Percentiles rank a stretch among this genome's conserved stretches.
Evolutionary conservation across 73 alveolate species (phyloP).

Genomic region (Paramecium sonneborni): DNA sequence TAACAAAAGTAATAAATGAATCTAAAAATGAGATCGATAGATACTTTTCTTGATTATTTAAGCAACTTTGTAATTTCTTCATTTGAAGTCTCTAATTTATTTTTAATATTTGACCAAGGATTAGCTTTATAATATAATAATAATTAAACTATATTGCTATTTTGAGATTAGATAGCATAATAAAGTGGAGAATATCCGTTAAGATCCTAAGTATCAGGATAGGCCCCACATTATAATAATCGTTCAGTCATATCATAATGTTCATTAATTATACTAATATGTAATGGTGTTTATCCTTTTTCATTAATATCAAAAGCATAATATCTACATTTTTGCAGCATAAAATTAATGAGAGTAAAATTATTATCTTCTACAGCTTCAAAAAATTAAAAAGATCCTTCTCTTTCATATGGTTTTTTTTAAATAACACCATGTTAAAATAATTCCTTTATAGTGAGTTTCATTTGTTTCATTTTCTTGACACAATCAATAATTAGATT

Average conservation of each 20-base stretch:
- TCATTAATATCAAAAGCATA: slow-evolving; percentile 50
- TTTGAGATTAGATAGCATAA: slow-evolving; percentile 9
- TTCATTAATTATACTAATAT: not conserved
- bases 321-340: slow-evolving; percentile 19
- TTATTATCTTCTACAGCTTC: slow-evolving; percentile 2
- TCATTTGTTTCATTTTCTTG: slow-evolving; percentile 31
- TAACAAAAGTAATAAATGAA: not conserved
- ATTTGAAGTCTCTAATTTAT: not conserved
- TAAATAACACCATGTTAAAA: not conserved
- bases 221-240: not conserved
- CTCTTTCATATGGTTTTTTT: slow-evolving; percentile 27
- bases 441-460: not conserved
- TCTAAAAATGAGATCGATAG: not conserved
- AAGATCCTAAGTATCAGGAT: not conserved
- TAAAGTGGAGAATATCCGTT: not conserved
- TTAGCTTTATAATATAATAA: slow-evolving; percentile 10
- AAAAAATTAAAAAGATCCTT: slow-evolving; percentile 33
- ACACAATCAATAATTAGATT: not conserved
- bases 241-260: not conserved
- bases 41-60: slow-evolving; percentile 19
- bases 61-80: not conserved
- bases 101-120: slow-evolving; percentile 8
- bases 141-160: not conserved
- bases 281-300: not conserved
- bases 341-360: not conserved